Base-by-base conservation (phyloP, 2,329 filamentous ascomycete species). In the Ascochyta lentis region DNA sequence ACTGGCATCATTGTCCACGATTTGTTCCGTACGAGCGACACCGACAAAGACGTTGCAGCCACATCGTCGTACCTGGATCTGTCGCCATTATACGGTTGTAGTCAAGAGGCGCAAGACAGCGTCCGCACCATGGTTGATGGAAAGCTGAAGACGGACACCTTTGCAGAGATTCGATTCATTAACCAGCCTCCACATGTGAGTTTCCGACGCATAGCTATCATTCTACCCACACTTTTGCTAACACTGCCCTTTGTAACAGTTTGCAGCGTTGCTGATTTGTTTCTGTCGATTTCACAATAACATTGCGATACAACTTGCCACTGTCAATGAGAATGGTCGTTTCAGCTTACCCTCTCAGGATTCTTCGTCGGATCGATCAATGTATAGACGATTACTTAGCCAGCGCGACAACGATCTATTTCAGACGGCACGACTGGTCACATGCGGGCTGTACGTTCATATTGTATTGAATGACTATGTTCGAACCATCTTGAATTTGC, bases 221-320 rank as follows among this genome's bases (percentile, higher is more conserved):
- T 1, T 33, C 12, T 27, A 27, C 10, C 37, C 6, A n/a, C 8
- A 10, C 1, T 19, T 23, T 12, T 12, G 7, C 27, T n/a, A 34
- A 13, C 7, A 6, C 26, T 26, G 2, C 12, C 4, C 26, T 15
- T 9, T 16, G 16, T 19, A 12, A 42, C 16, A 44, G 27, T 33
- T 33, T 34, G 29, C 27, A n/a, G 41, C 84, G n/a, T 75, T 89
- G 58, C 73, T 90, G 29, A 83, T 90, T 54, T 82, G 87, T 70
- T 89, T 88, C 78, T 81, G 80, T 56, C 68, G 78, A 12, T 94
- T 94, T 76, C 92, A 96, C 76, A 96, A 96, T 76, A 83, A 93
- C 62, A 84, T 92, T 0, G 91, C 89, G 2, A 83, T 19, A 16
- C 16, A 16, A 16, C 16, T 16, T 16, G 16, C 16, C 16, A 16